Conservation (phyloP, 2,329 filamentous ascomycete species). For the Hymenoscyphus salicellus region DNA sequence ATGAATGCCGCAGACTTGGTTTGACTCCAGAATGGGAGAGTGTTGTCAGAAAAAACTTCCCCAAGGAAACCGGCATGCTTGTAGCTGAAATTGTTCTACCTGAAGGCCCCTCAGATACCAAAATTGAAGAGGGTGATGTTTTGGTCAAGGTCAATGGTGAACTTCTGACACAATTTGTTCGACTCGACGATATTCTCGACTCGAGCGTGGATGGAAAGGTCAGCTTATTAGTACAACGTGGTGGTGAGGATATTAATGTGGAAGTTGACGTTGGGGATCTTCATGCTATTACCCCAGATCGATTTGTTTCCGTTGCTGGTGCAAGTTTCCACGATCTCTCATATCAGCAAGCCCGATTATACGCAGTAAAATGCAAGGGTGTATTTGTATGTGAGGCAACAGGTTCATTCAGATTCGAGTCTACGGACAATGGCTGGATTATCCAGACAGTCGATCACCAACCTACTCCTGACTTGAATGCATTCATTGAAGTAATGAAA, state of each 20-base stretch:
- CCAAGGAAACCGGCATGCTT: slow-evolving; percentile 93
- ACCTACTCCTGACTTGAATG: slow-evolving; percentile 79
- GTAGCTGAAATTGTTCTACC: slow-evolving; percentile 94
- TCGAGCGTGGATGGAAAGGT: slow-evolving; percentile 78
- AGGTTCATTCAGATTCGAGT: slow-evolving; percentile 93
- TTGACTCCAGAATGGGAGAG: slow-evolving; percentile 84
- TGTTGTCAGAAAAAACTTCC: slow-evolving; percentile 76
- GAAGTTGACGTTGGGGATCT: slow-evolving; percentile 84
- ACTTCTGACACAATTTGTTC: slow-evolving; percentile 87
- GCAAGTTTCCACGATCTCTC: slow-evolving; percentile 95
- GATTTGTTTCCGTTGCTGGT: slow-evolving; percentile 90
- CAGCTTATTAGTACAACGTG: slow-evolving; percentile 78
- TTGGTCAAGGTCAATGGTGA: slow-evolving; percentile 90
- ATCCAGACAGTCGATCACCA: slow-evolving; percentile 90
- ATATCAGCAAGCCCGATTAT: slow-evolving; percentile 95
- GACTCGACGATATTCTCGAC: slow-evolving; percentile 87
- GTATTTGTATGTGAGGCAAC: slow-evolving; percentile 94
- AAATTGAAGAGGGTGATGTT: slow-evolving; percentile 92
- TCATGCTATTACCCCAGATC: slow-evolving; percentile 91
- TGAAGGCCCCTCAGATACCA: slow-evolving; percentile 79
- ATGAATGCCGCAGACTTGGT: slow-evolving; percentile 88
- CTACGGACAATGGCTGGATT: slow-evolving; percentile 86
- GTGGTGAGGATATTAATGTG: slow-evolving; percentile 81
- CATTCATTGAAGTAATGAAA: slow-evolving; percentile 90
- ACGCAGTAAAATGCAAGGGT: slow-evolving; percentile 86